phyloP scores from a whole-genome alignment of 768 basidiomycete species.

The Boletales sp. region DNA sequence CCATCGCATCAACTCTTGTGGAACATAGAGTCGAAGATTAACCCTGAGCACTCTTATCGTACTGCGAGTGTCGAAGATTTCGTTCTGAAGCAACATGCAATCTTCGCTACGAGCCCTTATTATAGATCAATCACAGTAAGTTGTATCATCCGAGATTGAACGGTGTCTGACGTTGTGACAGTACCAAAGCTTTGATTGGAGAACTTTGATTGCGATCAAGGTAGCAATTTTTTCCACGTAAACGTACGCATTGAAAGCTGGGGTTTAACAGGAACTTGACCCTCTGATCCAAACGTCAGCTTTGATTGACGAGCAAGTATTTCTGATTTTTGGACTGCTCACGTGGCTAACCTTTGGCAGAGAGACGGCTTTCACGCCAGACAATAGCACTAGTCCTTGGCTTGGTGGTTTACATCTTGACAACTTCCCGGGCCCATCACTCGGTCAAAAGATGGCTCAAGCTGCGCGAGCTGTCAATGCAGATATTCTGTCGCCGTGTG shows the following conservation, averaged over 20 bases:
- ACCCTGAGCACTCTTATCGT: constrained; percentile 48
- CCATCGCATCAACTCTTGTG: constrained; percentile 56
- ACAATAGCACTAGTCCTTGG: constrained; percentile 57
- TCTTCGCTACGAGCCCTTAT: constrained; percentile 60
- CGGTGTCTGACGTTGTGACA: constrained; percentile 22
- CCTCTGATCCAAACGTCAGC: constrained; percentile 57
- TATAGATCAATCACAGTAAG: constrained; percentile 59
- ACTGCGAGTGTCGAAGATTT: constrained; percentile 58
- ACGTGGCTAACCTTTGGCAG: constrained; percentile 23
- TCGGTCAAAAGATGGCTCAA: constrained; percentile 58
- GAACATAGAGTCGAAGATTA: constrained; percentile 81
- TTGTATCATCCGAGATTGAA: neutral
- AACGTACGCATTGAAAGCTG: neutral
- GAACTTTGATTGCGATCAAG: constrained; percentile 72
- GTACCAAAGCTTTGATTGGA: constrained; percentile 85
- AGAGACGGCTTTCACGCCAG: constrained; percentile 37
- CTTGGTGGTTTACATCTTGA: constrained; percentile 63
- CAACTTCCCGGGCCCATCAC: constrained; percentile 58
- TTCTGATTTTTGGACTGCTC: neutral
- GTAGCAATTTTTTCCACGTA: constrained; percentile 22
- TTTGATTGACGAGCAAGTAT: constrained; percentile 57
- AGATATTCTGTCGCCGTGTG: constrained; percentile 62
- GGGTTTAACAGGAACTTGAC: constrained; percentile 46
- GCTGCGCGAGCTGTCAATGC: constrained; percentile 66
- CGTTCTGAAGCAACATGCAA: constrained; percentile 55